These are phyloP conservation scores for Crithidia fasciculata DNA, from an alignment of 208 protist species.

Conservation along the genomic window DNA sequence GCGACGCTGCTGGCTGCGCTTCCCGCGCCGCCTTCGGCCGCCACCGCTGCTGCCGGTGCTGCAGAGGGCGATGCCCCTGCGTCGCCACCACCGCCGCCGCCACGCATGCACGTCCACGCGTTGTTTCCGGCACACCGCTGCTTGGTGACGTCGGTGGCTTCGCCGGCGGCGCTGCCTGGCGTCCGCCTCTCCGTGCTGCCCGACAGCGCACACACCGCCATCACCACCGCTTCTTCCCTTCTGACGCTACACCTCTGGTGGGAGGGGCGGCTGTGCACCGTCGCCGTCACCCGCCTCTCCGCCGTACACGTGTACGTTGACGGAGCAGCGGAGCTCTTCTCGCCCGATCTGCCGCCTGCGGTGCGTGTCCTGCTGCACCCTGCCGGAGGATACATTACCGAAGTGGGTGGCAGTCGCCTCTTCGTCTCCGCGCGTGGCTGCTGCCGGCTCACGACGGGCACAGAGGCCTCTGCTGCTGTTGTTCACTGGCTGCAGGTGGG, in stretches of 20 bases:
- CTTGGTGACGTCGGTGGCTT: conserved; percentile 12
- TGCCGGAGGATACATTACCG: conserved; percentile 49
- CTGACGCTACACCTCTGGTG: conserved; percentile 50
- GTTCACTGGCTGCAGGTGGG: conserved; percentile 23
- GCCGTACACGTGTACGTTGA: conserved; percentile 43
- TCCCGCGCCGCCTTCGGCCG: conserved; percentile 21
- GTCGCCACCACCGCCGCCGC: background rate
- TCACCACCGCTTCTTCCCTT: background rate
- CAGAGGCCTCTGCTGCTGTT: background rate
- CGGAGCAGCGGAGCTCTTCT: conserved; percentile 52
- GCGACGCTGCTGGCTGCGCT: conserved; percentile 49
- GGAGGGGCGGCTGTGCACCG: conserved; percentile 21
- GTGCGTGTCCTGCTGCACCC: conserved; percentile 53
- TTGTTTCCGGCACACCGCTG: conserved; percentile 18
- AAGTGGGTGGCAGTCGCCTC: background rate
- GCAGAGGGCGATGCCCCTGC: too few relatives aligned
- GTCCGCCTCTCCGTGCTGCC: conserved; percentile 15
- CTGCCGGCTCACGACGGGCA: conserved; percentile 1
- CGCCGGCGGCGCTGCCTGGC: conserved; percentile 12
- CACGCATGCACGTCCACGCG: conserved; percentile 26
- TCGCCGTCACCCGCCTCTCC: conserved; percentile 30
- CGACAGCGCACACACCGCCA: background rate
- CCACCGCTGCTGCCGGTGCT: background rate
- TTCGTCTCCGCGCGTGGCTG: conserved; percentile 20
- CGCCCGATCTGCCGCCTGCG: conserved; percentile 28